Conservation (phyloP, 257 asterid species). For the Marsdenia floribunda region DNA sequence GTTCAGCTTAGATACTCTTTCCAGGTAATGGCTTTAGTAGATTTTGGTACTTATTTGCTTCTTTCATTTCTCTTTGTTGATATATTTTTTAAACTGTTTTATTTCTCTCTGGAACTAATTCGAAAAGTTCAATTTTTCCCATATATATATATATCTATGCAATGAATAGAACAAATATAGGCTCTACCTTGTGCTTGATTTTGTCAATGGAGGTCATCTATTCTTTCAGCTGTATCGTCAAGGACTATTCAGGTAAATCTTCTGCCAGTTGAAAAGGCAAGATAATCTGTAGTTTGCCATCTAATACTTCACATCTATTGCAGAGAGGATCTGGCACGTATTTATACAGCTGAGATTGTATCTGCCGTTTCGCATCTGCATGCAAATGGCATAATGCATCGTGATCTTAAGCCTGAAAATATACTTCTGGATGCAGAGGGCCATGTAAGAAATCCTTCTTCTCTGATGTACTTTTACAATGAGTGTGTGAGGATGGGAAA, state of each 20-base stretch:
- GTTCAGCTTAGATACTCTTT: slow-evolving; percentile 74
- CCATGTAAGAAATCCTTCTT: slow-evolving; percentile 44
- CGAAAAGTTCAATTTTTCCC: background rate
- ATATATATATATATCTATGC: background rate
- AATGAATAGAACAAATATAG: slow-evolving; percentile 56
- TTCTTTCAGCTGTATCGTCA: slow-evolving; percentile 80
- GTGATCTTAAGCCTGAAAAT: slow-evolving; percentile 87
- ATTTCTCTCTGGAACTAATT: background rate
- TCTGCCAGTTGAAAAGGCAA: background rate
- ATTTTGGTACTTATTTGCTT: background rate
- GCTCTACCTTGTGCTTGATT: slow-evolving; percentile 77
- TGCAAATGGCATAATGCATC: slow-evolving; percentile 67
- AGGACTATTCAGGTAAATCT: slow-evolving; percentile 66
- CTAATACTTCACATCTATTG: slow-evolving; percentile 6
- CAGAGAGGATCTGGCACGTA: slow-evolving; percentile 76
- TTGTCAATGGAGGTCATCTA: slow-evolving; percentile 85
- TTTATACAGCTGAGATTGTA: slow-evolving; percentile 74
- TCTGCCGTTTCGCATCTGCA: slow-evolving; percentile 80
- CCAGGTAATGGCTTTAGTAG: slow-evolving; percentile 39
- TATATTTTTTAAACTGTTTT: background rate
- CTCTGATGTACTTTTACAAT: background rate
- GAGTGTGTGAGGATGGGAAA: background rate
- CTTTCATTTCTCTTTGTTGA: background rate
- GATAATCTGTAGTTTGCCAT: background rate
- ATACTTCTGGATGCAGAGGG: slow-evolving; percentile 74